Evolutionary conservation across 2,329 filamentous ascomycete genomes (phyloP).

Genomic region (Aureobasidium sp.): DNA sequence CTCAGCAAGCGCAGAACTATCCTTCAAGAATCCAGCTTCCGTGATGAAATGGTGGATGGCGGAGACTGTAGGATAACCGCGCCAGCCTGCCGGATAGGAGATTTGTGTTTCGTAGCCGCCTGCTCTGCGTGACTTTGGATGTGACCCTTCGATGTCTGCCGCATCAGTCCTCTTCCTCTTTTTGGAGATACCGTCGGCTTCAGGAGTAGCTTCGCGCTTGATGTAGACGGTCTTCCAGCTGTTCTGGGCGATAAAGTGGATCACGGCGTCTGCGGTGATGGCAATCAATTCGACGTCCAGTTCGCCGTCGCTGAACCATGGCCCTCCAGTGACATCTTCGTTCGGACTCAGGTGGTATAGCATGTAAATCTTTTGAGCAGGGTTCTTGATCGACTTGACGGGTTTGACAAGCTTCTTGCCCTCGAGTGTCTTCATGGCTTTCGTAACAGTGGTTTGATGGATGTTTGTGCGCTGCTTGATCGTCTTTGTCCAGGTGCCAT

Average conservation of each 20-base stretch:
- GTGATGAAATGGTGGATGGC: constrained; percentile 71
- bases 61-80: constrained; percentile 69
- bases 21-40: constrained; percentile 59
- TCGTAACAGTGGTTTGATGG: constrained; percentile 74
- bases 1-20: constrained; percentile 46
- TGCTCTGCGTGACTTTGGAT: constrained; percentile 21
- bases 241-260: constrained; percentile 61
- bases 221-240: constrained; percentile 56
- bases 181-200: constrained; percentile 17
- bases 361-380: constrained; percentile 94
- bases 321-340: constrained; percentile 84
- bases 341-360: constrained; percentile 74
- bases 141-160: constrained; percentile 27
- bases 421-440: constrained; percentile 76
- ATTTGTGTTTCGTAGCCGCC: constrained; percentile 22
- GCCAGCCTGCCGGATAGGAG: constrained; percentile 29
- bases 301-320: constrained; percentile 88
- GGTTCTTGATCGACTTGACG: constrained; percentile 86
- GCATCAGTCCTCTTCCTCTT: constrained; percentile 26
- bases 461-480: constrained; percentile 74
- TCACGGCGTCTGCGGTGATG: constrained; percentile 63
- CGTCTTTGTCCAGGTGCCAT: constrained; percentile 70
- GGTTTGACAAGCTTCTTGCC: constrained; percentile 73
- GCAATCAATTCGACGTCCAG: constrained; percentile 85
- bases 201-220: constrained; percentile 14